Evolutionary conservation across 164 flowering plant genomes (phyloP).

Genomic region (Vitis vinifera): ASM3070453v1 NC_081817.1:1842001-1842500

Average conservation of each 20-base stretch:
- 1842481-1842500: neutral
- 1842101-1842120: no score
- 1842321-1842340: conserved; percentile 96
- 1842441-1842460: conserved; percentile 24
- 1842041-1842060: no score
- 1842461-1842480: neutral
- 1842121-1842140: no score
- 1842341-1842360: conserved; percentile 76
- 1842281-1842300: conserved; percentile 78
- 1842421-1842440: conserved; percentile 32
- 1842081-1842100: no score
- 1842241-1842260: conserved; percentile 70
- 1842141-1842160: no score
- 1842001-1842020: no score
- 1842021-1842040: no score
- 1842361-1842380: conserved; percentile 58
- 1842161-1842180: no score
- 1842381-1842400: conserved; percentile 60
- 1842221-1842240: conserved; percentile 1
- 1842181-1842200: no score
- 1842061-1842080: no score
- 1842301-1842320: conserved; percentile 95
- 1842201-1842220: neutral
- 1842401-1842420: neutral
- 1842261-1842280: conserved; percentile 80